Conservation (phyloP, 768 basidiomycete species). For the Mycena latifolia region DNA sequence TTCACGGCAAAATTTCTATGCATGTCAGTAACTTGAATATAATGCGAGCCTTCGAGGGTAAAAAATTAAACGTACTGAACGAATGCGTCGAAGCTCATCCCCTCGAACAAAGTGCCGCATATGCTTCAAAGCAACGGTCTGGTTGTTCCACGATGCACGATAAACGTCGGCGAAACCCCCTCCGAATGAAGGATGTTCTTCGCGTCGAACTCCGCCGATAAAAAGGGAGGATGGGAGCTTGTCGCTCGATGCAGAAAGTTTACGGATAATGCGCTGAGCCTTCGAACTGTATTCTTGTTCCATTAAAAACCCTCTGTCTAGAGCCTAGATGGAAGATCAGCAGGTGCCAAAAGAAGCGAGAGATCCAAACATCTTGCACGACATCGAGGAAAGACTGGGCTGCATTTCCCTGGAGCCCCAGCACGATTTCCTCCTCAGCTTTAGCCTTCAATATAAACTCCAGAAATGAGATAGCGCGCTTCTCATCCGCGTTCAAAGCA, state of each 20-base stretch:
- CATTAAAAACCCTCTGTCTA: not conserved
- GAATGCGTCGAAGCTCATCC: no score
- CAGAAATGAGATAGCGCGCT: not conserved
- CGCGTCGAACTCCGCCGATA: constrained; percentile 13
- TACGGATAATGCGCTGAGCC: constrained; percentile 1
- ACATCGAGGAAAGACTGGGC: constrained; percentile 10
- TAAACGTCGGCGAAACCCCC: constrained; percentile 15
- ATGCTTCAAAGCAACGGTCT: constrained; percentile 4
- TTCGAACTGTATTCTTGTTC: constrained; percentile 1
- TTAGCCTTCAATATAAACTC: not conserved
- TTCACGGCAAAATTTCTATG: constrained; percentile 15
- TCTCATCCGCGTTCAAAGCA: not conserved
- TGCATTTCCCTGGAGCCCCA: not conserved
- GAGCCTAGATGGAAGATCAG: not conserved
- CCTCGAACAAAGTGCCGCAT: no score
- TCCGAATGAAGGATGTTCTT: no score
- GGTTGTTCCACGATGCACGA: not conserved
- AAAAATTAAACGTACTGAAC: no score
- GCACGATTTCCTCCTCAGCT: not conserved
- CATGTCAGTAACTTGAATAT: no score
- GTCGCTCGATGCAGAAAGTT: constrained; percentile 1
- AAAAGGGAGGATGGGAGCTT: constrained; percentile 7
- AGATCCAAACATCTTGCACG: not conserved
- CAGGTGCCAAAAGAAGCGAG: no score
- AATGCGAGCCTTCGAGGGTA: no score